These are phyloP conservation scores for Cercospora brassicicola DNA, from an alignment of 2,329 filamentous ascomycete species.

Conservation along the genomic window DNA sequence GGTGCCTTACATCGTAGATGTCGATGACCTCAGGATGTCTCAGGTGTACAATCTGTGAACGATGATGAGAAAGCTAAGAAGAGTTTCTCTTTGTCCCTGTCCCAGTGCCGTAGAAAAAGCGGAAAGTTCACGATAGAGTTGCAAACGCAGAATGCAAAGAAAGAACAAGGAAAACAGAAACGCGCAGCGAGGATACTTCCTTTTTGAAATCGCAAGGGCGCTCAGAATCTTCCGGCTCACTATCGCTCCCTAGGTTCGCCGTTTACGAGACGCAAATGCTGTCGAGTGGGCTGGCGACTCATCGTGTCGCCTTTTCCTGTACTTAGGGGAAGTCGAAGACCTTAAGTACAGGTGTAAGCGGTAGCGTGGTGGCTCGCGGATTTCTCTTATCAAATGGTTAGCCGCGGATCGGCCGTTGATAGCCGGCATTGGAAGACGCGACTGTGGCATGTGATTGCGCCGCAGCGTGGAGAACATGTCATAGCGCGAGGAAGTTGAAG, in stretches of 20 bases:
- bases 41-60: not conserved
- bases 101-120: not conserved
- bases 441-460: conserved; percentile 1
- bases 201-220: not conserved
- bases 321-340: conserved; percentile 13
- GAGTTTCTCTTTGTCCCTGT: not conserved
- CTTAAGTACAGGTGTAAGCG: conserved; percentile 24
- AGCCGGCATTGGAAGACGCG: conserved; percentile 5
- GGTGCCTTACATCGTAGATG: not conserved
- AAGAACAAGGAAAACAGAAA: conserved; percentile 2
- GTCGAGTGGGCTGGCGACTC: conserved; percentile 4
- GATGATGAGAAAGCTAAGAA: not conserved
- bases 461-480: not conserved
- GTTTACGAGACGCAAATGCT: conserved; percentile 11
- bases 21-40: conserved; percentile 3
- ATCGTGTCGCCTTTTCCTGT: conserved; percentile 15
- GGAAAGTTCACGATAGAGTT: conserved; percentile 1
- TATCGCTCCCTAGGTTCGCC: not conserved
- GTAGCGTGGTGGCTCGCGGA: not conserved
- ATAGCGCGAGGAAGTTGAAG: not conserved
- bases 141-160: not conserved
- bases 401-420: conserved; percentile 8
- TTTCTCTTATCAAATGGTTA: conserved; percentile 13
- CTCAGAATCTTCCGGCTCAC: conserved; percentile 3
- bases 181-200: conserved; percentile 3